Conservation (phyloP, 768 basidiomycete species). For the Kockovaella imperatae region DNA sequence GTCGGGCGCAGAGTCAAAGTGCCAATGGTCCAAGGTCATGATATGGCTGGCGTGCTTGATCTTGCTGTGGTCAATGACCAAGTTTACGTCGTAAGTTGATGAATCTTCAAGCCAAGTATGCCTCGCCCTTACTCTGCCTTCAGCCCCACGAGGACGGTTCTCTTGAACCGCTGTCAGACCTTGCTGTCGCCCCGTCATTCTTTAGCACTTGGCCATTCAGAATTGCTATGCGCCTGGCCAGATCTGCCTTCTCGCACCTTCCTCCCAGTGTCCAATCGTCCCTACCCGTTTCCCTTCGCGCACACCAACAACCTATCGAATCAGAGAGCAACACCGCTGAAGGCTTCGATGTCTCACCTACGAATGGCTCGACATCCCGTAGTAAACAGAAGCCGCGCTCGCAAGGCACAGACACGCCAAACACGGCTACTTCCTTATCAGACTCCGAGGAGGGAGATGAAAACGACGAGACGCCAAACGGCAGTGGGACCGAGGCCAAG, state of each 20-base stretch:
- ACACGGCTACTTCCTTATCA: background rate
- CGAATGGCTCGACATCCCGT: background rate
- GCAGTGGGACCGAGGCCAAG: background rate
- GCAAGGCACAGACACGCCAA: background rate
- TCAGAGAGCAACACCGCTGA: background rate
- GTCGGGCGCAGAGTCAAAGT: conserved; percentile 31
- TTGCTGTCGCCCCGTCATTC: conserved; percentile 19
- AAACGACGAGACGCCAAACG: conserved; percentile 2
- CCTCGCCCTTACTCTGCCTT: background rate
- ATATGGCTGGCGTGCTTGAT: conserved; percentile 29
- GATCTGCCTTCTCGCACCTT: conserved; percentile 8
- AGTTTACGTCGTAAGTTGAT: conserved; percentile 40
- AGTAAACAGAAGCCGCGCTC: too few relatives aligned
- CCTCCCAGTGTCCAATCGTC: conserved; percentile 17
- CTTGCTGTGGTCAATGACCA: conserved; percentile 37
- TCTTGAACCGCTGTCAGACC: conserved; percentile 19
- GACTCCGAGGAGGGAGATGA: conserved; percentile 13
- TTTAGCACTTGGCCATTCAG: conserved; percentile 29
- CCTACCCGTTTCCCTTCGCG: conserved; percentile 18
- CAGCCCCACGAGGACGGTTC: conserved; percentile 31
- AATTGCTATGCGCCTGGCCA: conserved; percentile 7
- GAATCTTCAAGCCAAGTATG: background rate
- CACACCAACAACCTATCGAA: background rate
- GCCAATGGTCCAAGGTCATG: conserved; percentile 36
- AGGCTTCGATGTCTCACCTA: background rate